Evolutionary conservation across 495 filamentous ascomycete genomes (phyloP).

Genomic region (Daldinia concentrica): DNA sequence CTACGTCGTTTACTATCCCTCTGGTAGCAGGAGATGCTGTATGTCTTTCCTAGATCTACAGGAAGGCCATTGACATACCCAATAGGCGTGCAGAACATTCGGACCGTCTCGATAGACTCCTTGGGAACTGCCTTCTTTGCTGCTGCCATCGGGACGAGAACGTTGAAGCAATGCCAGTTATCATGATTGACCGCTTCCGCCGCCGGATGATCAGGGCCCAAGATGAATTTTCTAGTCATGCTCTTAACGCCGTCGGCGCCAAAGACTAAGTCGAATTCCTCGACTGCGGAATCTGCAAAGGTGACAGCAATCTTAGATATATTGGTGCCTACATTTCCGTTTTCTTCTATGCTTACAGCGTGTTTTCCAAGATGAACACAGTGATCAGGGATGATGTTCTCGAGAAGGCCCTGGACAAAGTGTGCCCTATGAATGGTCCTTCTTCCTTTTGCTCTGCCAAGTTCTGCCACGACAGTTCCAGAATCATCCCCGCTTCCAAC

Average conservation of each 20-base stretch:
- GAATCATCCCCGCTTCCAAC: neutral
- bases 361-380: neutral
- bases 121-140: neutral
- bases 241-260: neutral
- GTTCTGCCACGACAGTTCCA: neutral
- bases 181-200: neutral
- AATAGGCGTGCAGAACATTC: slow-evolving; percentile 6
- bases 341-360: neutral
- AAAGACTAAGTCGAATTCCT: neutral
- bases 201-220: neutral
- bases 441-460: neutral
- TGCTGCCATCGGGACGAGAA: neutral
- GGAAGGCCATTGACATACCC: slow-evolving; percentile 5
- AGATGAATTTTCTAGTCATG: neutral
- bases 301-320: neutral
- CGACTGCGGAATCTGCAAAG: neutral
- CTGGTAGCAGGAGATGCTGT: slow-evolving; percentile 4
- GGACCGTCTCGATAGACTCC: slow-evolving; percentile 5
- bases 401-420: slow-evolving; percentile 4
- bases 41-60: slow-evolving; percentile 1
- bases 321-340: neutral
- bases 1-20: slow-evolving; percentile 5
- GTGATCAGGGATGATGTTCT: neutral
- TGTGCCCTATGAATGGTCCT: slow-evolving; percentile 3
- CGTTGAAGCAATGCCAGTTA: neutral